Evolutionary conservation across 768 basidiomycete genomes (phyloP).

Genomic region (Serendipita sp.): DNA sequence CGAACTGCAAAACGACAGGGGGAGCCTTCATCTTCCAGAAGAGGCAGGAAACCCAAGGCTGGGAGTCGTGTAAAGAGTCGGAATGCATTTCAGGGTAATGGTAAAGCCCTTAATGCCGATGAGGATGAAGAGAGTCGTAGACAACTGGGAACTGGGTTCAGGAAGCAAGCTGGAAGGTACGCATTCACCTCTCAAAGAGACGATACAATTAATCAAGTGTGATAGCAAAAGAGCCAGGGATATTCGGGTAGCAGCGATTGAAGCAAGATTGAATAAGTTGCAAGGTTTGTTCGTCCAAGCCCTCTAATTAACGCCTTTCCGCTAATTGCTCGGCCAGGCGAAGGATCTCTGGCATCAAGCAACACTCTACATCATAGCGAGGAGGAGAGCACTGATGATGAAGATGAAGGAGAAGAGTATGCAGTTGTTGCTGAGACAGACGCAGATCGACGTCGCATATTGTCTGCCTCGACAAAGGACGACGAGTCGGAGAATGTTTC

Average conservation of each 20-base stretch:
- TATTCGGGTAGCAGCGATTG: slow-evolving; percentile 60
- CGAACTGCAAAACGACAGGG: slow-evolving; percentile 23
- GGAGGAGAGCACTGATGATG: slow-evolving; percentile 16
- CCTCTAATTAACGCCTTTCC: not conserved
- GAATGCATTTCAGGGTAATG: slow-evolving; percentile 41
- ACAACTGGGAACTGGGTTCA: slow-evolving; percentile 41
- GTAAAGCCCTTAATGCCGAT: slow-evolving; percentile 33
- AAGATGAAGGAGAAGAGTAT: slow-evolving; percentile 6
- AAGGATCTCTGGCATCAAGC: not conserved
- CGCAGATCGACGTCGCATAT: slow-evolving; percentile 32
- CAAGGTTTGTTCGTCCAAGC: slow-evolving; percentile 18
- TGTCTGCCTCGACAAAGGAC: slow-evolving; percentile 12
- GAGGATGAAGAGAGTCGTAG: slow-evolving; percentile 22
- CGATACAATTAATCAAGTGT: not conserved
- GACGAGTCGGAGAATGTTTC: not conserved
- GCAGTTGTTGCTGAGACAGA: not conserved
- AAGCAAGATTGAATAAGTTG: slow-evolving; percentile 37
- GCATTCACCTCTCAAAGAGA: not conserved
- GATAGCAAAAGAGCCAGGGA: slow-evolving; percentile 62
- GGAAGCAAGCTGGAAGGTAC: slow-evolving; percentile 38
- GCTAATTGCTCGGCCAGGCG: not conserved
- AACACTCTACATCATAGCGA: slow-evolving; percentile 15
- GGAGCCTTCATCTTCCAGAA: slow-evolving; percentile 41
- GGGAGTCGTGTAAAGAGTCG: slow-evolving; percentile 51
- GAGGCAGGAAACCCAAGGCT: slow-evolving; percentile 50